Evolutionary conservation across 371 early-diverging fungal species (phyloP).

Genomic region (Apophysomyces trapeziformis): DNA sequence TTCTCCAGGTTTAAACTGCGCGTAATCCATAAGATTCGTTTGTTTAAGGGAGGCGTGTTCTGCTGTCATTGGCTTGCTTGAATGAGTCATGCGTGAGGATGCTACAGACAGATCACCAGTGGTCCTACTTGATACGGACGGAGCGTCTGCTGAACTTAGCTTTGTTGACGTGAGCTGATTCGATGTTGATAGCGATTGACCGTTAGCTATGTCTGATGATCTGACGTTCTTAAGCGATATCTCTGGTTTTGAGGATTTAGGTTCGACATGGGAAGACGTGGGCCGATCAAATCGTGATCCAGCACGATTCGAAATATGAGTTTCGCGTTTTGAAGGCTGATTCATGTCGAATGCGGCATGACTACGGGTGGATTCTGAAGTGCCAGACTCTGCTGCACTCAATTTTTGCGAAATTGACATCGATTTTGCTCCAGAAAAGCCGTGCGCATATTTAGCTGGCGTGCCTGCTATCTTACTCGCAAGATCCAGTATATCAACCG

Average conservation of each 20-base stretch:
- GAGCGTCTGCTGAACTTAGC: neutral
- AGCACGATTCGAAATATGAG: constrained; percentile 2
- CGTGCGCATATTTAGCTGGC: too few species aligned
- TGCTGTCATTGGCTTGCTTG: neutral
- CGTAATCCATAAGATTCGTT: neutral
- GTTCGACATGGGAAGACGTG: neutral
- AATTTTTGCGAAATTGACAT: neutral
- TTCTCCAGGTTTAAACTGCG: too few species aligned
- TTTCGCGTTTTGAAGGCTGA: neutral
- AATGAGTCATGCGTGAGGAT: neutral
- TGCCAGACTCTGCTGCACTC: neutral
- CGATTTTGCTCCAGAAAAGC: neutral
- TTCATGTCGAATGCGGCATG: neutral
- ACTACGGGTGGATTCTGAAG: neutral
- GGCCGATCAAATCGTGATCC: constrained; percentile 7
- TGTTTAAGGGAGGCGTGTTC: neutral
- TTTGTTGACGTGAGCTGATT: neutral
- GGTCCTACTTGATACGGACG: neutral
- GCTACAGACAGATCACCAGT: neutral
- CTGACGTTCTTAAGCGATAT: neutral
- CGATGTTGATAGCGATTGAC: neutral
- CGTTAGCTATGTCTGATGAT: neutral
- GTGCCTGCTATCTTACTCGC: neutral
- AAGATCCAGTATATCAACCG: neutral
- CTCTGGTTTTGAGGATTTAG: neutral